Evolutionary conservation across 305 asterid species (phyloP), one percentile per base, ranked within the genome.

Genomic region (Euphrasia arctica): DNA sequence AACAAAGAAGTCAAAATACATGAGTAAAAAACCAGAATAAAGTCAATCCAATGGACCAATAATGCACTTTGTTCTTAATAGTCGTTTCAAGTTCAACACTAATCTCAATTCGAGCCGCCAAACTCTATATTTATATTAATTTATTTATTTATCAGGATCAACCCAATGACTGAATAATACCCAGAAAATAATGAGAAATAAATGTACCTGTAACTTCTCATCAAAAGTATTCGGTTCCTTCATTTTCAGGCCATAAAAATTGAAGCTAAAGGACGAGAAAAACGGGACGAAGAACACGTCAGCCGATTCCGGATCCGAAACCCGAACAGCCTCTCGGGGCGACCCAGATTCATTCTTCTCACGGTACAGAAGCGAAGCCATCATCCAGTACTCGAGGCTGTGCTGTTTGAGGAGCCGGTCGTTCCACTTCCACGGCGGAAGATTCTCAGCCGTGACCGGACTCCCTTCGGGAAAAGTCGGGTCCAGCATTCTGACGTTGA

Each of bases 341-440:
- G 60, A 72, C n/a, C 36, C 70, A 8, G 47, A 15, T 0, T 64
- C 83, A 10, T 49, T 34, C 14, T 28, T 10, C 14, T 63, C 78
- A n/a, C 48, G 57, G 58, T 69, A 27, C 65, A 83, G 50, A 14
- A 83, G 81, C 63, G 86, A 83, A 1, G 81, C 86, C 89, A 80
- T 80, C 86, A 80, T 80, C 89, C 89, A 83, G 77, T 80, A 83
- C 78, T 80, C 89, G 14, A 83, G 83, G 13, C 89, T 78, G 77
- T 83, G 84, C 80, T 83, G 83, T 62, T 60, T 68, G 59, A 82
- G 77, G 66, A 81, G 81, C 60, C 86, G 83, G 3, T 70, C 82
- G n/a, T 66, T 78, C 84, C 82, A 81, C 62, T 73, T 66, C 89
- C 86, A 80, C 5, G 70, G 15, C 41, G 89, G 89, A 2, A 78